Evolutionary conservation across 1,284 basidiomycete species (phyloP), one percentile per base, ranked within the genome.

Genomic region (Rugosomyces carneus): DNA sequence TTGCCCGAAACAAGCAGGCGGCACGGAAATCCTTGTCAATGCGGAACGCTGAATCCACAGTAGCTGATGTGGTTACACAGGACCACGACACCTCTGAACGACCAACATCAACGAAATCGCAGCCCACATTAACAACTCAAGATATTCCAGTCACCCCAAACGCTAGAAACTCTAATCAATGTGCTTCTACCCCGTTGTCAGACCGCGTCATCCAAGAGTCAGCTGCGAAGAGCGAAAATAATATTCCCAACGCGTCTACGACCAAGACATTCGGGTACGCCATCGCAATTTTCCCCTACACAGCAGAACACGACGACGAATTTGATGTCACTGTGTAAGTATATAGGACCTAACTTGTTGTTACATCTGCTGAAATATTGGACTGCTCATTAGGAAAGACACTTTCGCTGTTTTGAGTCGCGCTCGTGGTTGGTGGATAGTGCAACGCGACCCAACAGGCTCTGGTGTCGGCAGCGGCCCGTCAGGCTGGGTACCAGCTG

Each of bases 361-460:
- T 58, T 36, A 58, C 42, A 7, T 31, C 40, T 35, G 44, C 29
- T 47, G 31, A 15, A 8, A 34, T 13, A 34, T 5, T 32, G 13
- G 13, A 24, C 13, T 6, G 13, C 7, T 16, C 37, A 44, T 3
- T 53, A 92, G 86, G 27, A 86, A 86, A 26, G 88, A 93, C 59
- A 91, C 90, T 0, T 98, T 96, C 65, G 82, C 97, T 55, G 94
- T 98, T 58, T 71, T 96, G 44, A 91, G 89, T 48, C 85, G 95
- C 52, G 87, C 93, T 10, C 86, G 94, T 51, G 96, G 96, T 0
- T 99, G 96, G 96, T 99, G 95, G 93, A 89, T 97, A 29, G 95
- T 99, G 2, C 93, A 98, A 62, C 81, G 90, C 26, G 96, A 99
- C 64, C 85, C 88, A 19, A 81, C 81, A 37, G 93, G 93, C 1